phyloP scores from a whole-genome alignment of 2,329 filamentous ascomycete species.

The Aspergillus puulaauensis region DNA sequence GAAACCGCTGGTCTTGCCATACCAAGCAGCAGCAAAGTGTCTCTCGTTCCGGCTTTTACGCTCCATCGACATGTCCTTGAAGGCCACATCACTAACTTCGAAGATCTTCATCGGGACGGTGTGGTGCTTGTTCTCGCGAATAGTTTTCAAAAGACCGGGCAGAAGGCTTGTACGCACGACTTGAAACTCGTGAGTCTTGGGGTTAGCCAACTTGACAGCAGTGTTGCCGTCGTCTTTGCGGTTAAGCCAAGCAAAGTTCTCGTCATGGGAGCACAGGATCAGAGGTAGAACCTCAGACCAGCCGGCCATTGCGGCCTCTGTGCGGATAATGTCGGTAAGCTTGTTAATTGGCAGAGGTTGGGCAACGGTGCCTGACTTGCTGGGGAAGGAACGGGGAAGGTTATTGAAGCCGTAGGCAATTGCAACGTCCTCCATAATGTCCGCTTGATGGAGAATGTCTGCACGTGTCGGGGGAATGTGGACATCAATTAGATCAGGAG shows the following conservation, averaged over 20 bases:
- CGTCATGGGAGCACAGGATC: constrained; percentile 94
- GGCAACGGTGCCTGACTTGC: constrained; percentile 81
- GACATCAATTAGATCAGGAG: constrained; percentile 73
- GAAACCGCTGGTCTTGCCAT: constrained; percentile 91
- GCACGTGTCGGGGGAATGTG: constrained; percentile 84
- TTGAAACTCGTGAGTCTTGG: constrained; percentile 91
- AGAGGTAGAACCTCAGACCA: constrained; percentile 96
- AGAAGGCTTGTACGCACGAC: constrained; percentile 84
- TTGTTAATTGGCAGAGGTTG: constrained; percentile 91
- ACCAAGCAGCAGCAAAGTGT: constrained; percentile 94
- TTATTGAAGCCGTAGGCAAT: constrained; percentile 98
- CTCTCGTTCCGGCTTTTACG: constrained; percentile 88
- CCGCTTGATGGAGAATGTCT: constrained; percentile 92
- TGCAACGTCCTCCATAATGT: constrained; percentile 97
- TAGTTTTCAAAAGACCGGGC: constrained; percentile 87
- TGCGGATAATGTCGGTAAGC: constrained; percentile 83
- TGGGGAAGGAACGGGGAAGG: constrained; percentile 81
- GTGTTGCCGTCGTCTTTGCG: constrained; percentile 81
- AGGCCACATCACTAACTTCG: constrained; percentile 85
- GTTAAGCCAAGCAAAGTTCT: constrained; percentile 96
- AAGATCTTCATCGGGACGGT: constrained; percentile 88
- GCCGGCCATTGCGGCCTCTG: constrained; percentile 87
- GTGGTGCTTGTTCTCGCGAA: constrained; percentile 89
- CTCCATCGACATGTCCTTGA: constrained; percentile 81
- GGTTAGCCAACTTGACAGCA: constrained; percentile 83